Conservation (phyloP, 768 basidiomycete species). For the Termitomyces sp. region DNA sequence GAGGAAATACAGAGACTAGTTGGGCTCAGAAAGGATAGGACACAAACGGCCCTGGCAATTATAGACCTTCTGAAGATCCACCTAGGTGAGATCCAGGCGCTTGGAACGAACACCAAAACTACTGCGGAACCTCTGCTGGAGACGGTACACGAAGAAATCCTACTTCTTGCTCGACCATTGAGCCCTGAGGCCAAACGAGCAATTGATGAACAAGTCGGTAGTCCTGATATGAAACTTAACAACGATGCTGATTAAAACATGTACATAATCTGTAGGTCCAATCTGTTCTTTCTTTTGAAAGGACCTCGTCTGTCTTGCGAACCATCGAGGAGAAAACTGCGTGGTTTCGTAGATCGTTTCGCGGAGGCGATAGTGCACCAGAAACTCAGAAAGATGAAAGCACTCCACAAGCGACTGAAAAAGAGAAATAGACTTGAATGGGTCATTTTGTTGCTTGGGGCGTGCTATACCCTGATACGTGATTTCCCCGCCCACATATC, state of each 20-base stretch:
- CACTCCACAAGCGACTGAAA: not conserved
- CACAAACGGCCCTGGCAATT: not conserved
- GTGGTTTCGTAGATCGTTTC: not conserved
- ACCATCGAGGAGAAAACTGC: not conserved
- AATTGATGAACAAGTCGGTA: not conserved
- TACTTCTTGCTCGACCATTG: not conserved
- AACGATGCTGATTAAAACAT: not conserved
- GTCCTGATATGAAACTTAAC: not conserved
- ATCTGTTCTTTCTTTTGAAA: not conserved
- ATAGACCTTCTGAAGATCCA: not conserved
- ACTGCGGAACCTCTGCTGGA: not conserved
- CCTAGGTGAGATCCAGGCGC: not conserved
- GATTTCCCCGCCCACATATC: no score
- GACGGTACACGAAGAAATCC: not conserved
- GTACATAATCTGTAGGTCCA: not conserved
- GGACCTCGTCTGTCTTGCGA: not conserved
- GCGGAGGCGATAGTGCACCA: not conserved
- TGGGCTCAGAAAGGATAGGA: not conserved
- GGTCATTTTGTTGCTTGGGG: no score
- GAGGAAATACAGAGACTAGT: constrained; percentile 25
- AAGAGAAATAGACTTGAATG: no score
- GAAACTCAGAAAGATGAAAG: not conserved
- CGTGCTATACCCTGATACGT: no score
- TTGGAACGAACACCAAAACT: not conserved
- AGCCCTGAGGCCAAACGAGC: not conserved